Evolutionary conservation across 768 basidiomycete genomes (phyloP), one percentile per base, ranked within the genome.

Genomic region (Leucocoprinus sp.): DNA sequence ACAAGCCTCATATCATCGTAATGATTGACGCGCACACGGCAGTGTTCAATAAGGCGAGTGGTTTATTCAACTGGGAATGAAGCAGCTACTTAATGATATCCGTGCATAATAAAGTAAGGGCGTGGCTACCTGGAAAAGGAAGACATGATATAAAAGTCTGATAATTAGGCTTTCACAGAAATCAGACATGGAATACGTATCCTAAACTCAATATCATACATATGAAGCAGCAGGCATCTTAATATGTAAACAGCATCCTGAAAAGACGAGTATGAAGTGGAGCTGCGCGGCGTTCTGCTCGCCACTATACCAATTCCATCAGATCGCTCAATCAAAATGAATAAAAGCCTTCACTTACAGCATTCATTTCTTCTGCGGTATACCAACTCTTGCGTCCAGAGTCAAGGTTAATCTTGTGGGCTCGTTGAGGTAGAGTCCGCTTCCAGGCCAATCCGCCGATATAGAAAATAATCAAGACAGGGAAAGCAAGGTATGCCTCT

Each of bases 381-480:
- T 68, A 56, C 70, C 70, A 71, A 52, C 65, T 66, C 61, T 70
- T 71, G 46, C 70, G 67, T 36, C 68, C 69, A 51, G 69, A 63
- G 43, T 71, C 69, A 41, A 72, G 61, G 42, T 72, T 65, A 42
- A 72, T 72, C 34, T 69, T 60, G 24, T 57, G 49, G 1, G 64
- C 60, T 1, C 63, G 57, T 53, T 55, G 59, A 15, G 70, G 70
- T 3, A 63, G 54, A 4, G 60, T 65, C 22, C 66, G 59, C 52
- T 72, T 70, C 70, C 70, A 72, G 4, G 52, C 33, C 37, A 62
- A 67, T 3, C 69, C 70, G 15, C 57, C 43, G 27, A 58, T 46
- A 49, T 63, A 70, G 61, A 68, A 70, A 22, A 61, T 31, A 35
- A 72, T 61, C 56, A 70, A 59, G 29, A 72, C 57, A 23, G 67